A percentile compares a stretch with the other conserved stretches of the same genome.
phyloP scores from a whole-genome alignment of 108 stramenopile species.

The Nitzschia palea region DNA sequence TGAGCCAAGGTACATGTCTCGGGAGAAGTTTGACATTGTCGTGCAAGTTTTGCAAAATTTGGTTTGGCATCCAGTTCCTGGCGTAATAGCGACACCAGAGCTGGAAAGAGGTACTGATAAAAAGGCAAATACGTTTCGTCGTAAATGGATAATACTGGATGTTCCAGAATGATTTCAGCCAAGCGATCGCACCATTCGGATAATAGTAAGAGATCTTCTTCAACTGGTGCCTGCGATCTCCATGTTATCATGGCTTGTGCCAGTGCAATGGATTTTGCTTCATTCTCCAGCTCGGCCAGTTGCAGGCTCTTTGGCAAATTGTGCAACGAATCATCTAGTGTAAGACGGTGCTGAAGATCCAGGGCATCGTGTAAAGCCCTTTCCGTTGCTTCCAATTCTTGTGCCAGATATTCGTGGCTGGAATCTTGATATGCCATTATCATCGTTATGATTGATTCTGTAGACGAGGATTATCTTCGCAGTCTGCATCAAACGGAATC shows the following conservation, averaged over 20 bases:
- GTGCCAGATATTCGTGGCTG: constrained; percentile 8
- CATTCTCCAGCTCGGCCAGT: constrained; percentile 10
- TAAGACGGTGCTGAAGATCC: background rate
- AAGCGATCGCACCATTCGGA: constrained; percentile 17
- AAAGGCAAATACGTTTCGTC: constrained; percentile 31
- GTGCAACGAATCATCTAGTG: background rate
- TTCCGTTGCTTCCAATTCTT: constrained; percentile 5
- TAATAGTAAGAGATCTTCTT: background rate
- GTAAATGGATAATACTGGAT: constrained; percentile 7
- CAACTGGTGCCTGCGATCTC: constrained; percentile 4
- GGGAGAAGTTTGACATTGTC: constrained; percentile 8
- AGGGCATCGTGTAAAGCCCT: constrained; percentile 10
- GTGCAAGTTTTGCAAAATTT: background rate
- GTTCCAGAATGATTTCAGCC: constrained; percentile 13
- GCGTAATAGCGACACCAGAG: constrained; percentile 7
- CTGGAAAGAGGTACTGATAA: constrained; percentile 15
- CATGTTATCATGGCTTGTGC: constrained; percentile 14
- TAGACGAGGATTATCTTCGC: too few relatives aligned
- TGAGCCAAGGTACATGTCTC: background rate
- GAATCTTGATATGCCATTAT: too few relatives aligned
- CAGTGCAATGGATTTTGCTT: constrained; percentile 8
- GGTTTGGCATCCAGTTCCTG: constrained; percentile 15
- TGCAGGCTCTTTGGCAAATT: constrained; percentile 8
- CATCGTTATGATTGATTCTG: too few relatives aligned
- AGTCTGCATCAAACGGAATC: too few relatives aligned